Evolutionary conservation across 75 land plant genomes (phyloP), one percentile per base, ranked within the genome.

Genomic region (Pinus albicaulis): DNA sequence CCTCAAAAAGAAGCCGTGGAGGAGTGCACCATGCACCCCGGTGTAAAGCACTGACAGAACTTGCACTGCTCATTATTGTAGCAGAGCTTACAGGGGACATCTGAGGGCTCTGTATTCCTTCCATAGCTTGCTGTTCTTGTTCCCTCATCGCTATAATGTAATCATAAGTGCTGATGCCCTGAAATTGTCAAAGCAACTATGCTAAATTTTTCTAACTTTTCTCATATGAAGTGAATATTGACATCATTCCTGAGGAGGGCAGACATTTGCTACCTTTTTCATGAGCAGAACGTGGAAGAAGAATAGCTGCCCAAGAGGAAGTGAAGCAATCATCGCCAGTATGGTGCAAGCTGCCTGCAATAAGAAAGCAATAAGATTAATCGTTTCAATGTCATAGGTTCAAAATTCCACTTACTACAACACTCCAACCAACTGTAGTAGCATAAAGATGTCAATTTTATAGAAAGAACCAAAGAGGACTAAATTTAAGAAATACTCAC

Each of bases 121-220:
- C 87, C 44, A 68, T 77, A 38, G 57, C 87, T 56, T 80, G 89
- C 68, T 90, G 93, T 59, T 92, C 99, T 59, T 89, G 95, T 85
- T 97, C 99, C 66, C 99, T 82, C 76, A 97, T 79, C 55, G 98
- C 98, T 72, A 97, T 85, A 44, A 97, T 92, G 78, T 97, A 97
- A 74, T 97, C 98, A 78, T 97, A 97, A 16, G 99, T 97, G 73
- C 93, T 97, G 44, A 97, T 87, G 75, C 99, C 99, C 99, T 96
- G 82, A 26, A 48, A 57, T 34, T 31, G n/a, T 5, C 74, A 19
- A 72, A 13, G 24, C 57, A 72, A 72, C 19, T 23, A 24, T 24
- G 20, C 52, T 25, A 77, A 12, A 55, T 22, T 80, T 34, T 15
- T 13, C 23, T 5, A 41, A 26, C 65, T 13, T 62, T 62, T 48